Conservation (phyloP, 192 early-diverging fungal genomes). For the Bifiguratus adelaidae region DNA sequence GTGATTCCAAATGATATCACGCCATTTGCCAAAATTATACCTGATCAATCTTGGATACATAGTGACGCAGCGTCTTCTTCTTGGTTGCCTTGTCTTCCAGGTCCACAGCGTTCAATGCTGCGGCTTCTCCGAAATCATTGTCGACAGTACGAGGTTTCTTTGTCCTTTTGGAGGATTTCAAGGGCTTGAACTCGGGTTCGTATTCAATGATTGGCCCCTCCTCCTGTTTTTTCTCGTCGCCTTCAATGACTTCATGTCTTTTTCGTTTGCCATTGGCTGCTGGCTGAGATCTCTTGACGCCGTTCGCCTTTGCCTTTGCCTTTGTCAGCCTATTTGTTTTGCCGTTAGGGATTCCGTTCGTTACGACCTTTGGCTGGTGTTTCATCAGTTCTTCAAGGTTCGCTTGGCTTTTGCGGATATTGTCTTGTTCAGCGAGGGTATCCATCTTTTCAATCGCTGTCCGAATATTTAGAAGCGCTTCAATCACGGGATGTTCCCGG, state of each 20-base stretch:
- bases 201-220: conserved; percentile 9
- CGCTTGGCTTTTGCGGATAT: conserved; percentile 8
- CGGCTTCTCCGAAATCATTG: conserved; percentile 70
- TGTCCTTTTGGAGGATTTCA: conserved; percentile 23
- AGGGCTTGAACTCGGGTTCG: conserved; percentile 31
- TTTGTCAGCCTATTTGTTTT: conserved; percentile 7
- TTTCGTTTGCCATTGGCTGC: conserved; percentile 7
- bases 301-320: neutral
- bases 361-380: neutral
- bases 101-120: conserved; percentile 64
- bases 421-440: conserved; percentile 38
- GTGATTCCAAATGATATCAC: no score
- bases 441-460: conserved; percentile 64
- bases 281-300: neutral
- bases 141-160: conserved; percentile 19
- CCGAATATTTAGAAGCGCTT: conserved; percentile 60
- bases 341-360: neutral
- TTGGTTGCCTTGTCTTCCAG: conserved; percentile 68
- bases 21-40: neutral
- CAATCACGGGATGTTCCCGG: conserved; percentile 78
- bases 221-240: conserved; percentile 12
- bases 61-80: conserved; percentile 43
- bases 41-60: conserved; percentile 54
- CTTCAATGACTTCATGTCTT: conserved; percentile 5
- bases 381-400: conserved; percentile 16